Percentiles rank a stretch among this genome's conserved stretches.
phyloP scores from a whole-genome alignment of 2,329 filamentous ascomycete species.

The Exophiala alcalophila region DNA sequence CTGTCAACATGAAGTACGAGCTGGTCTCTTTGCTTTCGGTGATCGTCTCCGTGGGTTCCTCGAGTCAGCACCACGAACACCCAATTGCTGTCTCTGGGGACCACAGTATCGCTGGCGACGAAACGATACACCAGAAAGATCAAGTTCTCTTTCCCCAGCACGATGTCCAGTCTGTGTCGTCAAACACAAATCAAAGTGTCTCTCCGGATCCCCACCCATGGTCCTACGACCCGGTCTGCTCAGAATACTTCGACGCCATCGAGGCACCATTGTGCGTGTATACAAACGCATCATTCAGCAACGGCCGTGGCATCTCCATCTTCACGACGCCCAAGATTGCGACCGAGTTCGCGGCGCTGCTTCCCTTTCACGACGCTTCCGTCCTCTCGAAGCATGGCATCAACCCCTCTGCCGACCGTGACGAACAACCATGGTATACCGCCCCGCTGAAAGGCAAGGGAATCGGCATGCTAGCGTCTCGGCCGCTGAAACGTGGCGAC shows the following conservation, averaged over 20 bases:
- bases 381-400: conserved; percentile 13
- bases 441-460: conserved; percentile 17
- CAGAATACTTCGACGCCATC: conserved; percentile 13
- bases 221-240: conserved; percentile 21
- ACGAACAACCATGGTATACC: conserved; percentile 13
- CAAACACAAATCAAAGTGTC: too few relatives aligned
- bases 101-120: too few relatives aligned
- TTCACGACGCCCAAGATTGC: conserved; percentile 25
- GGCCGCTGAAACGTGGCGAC: conserved; percentile 18
- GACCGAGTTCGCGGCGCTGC: conserved; percentile 9
- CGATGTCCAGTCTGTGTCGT: too few relatives aligned
- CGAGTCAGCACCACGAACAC: not conserved
- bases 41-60: not conserved
- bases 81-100: too few relatives aligned
- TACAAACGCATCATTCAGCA: conserved; percentile 21
- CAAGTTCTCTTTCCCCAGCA: too few relatives aligned
- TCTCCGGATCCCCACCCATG: too few relatives aligned
- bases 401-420: conserved; percentile 2
- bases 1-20: conserved; percentile 12
- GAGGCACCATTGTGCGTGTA: conserved; percentile 20
- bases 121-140: too few relatives aligned
- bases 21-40: conserved; percentile 9
- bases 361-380: conserved; percentile 19
- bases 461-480: conserved; percentile 21
- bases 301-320: conserved; percentile 24